Conservation (phyloP, 1,284 basidiomycete species). For the Xanthoconium separans region DNA sequence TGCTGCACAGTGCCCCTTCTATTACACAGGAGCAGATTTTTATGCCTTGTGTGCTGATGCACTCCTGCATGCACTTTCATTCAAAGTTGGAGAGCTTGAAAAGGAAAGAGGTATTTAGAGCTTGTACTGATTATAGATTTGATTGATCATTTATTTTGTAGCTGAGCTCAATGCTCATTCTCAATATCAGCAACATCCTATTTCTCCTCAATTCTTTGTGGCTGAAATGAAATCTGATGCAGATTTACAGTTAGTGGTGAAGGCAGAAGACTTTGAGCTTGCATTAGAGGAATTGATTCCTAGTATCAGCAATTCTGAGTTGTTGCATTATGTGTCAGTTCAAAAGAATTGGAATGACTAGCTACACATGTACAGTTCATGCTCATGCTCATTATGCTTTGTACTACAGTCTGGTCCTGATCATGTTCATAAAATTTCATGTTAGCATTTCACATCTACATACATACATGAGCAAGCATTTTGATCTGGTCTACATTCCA, state of each 20-base stretch:
- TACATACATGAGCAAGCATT: too few relatives aligned
- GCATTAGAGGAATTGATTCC: conserved; percentile 82
- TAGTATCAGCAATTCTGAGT: conserved; percentile 86
- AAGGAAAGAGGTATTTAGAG: conserved; percentile 53
- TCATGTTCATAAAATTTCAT: too few relatives aligned
- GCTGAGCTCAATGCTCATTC: conserved; percentile 49
- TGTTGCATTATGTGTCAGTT: conserved; percentile 72
- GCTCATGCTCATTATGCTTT: too few relatives aligned
- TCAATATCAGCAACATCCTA: conserved; percentile 57
- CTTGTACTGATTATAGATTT: background rate
- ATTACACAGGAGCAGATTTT: conserved; percentile 96
- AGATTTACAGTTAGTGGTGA: conserved; percentile 80
- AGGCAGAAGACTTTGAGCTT: conserved; percentile 69
- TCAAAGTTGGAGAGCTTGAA: conserved; percentile 83
- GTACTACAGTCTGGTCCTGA: too few relatives aligned
- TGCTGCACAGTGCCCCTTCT: conserved; percentile 83
- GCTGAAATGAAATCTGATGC: conserved; percentile 75
- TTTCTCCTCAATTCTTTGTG: conserved; percentile 93
- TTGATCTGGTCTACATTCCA: too few relatives aligned
- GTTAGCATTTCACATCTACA: too few relatives aligned
- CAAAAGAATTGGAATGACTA: conserved; percentile 22
- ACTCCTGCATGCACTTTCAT: conserved; percentile 92
- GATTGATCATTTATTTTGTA: conserved; percentile 24
- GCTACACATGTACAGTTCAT: background rate
- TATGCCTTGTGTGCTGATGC: conserved; percentile 98